Percentiles rank a stretch among this genome's conserved stretches.
phyloP scores from a whole-genome alignment of 2,329 filamentous ascomycete species.

The Tricladium varicosporioides region DNA sequence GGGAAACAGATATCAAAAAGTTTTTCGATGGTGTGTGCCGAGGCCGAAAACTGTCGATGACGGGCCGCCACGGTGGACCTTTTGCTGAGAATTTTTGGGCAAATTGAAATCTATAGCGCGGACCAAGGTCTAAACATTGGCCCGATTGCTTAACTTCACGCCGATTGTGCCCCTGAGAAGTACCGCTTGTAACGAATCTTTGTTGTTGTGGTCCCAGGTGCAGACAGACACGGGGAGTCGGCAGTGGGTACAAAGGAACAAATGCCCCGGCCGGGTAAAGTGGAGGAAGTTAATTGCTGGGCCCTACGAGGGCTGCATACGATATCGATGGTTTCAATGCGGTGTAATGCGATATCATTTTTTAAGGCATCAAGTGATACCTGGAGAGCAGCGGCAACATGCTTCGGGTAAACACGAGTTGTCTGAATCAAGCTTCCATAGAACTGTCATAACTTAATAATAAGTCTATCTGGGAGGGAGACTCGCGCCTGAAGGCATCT shows the following conservation, averaged over 20 bases:
- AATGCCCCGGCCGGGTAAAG: background rate
- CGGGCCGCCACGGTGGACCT: background rate
- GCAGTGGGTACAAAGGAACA: background rate
- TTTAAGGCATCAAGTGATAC: background rate
- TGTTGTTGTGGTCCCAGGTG: background rate
- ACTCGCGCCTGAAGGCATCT: background rate
- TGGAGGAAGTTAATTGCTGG: background rate
- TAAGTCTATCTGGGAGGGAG: background rate
- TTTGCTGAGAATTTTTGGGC: background rate
- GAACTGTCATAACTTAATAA: too few relatives aligned
- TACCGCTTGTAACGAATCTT: background rate
- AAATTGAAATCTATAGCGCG: background rate
- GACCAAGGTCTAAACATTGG: too few relatives aligned
- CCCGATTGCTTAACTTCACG: too few relatives aligned
- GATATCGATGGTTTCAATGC: background rate
- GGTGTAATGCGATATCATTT: background rate
- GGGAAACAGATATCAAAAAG: background rate
- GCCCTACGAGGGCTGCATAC: background rate
- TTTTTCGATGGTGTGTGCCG: background rate
- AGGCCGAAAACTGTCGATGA: background rate
- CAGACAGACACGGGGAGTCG: background rate
- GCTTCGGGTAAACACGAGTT: background rate
- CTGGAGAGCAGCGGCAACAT: background rate
- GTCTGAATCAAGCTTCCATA: background rate
- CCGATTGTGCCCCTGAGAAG: background rate